phyloP scores from a whole-genome alignment of 2,329 filamentous ascomycete genomes.

The Calonectria hawksworthii region DNA sequence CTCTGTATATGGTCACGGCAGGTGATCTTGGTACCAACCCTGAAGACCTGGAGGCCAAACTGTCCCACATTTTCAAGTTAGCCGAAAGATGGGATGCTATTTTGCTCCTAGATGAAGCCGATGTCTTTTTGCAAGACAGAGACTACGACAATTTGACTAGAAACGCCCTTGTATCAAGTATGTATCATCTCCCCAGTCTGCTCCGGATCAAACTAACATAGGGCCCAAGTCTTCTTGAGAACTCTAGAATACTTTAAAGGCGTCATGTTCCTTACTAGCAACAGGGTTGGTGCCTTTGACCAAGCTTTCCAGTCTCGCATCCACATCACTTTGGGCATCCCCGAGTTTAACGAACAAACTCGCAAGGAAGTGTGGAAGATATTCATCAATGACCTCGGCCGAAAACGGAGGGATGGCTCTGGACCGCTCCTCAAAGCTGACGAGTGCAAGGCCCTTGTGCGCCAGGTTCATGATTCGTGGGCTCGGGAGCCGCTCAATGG shows the following conservation, averaged over 20 bases:
- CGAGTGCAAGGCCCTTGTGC: not conserved
- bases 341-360: not conserved
- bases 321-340: not conserved
- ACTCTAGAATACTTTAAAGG: slow-evolving; percentile 1
- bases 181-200: not conserved
- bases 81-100: not conserved
- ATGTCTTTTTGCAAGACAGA: not conserved
- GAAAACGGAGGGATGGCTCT: not conserved
- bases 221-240: not conserved
- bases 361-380: not conserved
- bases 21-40: not conserved
- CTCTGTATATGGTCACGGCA: not conserved
- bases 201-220: not conserved
- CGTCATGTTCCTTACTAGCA: not conserved
- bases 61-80: not conserved
- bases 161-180: not conserved
- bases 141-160: not conserved
- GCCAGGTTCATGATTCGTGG: not conserved
- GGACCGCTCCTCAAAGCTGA: not conserved
- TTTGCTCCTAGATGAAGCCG: not conserved
- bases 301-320: not conserved
- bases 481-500: not conserved
- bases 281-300: not conserved
- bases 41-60: not conserved
- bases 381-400: not conserved